phyloP scores from a whole-genome alignment of 495 filamentous ascomycete genomes.

The Clohesyomyces aquaticus region DNA sequence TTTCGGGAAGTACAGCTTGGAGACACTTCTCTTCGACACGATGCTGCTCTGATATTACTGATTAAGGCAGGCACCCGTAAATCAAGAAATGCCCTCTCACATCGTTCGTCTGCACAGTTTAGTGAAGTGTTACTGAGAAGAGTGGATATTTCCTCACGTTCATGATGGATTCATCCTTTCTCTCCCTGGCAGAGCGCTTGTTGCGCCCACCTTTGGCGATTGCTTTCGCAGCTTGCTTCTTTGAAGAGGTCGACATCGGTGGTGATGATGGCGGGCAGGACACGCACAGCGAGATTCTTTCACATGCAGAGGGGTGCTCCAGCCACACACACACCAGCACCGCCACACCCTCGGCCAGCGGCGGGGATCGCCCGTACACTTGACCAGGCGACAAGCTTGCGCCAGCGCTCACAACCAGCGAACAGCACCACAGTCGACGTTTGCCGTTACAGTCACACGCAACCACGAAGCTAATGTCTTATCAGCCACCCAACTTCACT shows the following conservation, averaged over 20 bases:
- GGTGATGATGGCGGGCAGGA: background rate
- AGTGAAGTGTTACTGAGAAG: too few relatives aligned
- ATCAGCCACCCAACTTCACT: too few relatives aligned
- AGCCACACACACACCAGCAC: background rate
- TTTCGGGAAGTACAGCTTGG: slow-evolving; percentile 73
- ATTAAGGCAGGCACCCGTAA: too few relatives aligned
- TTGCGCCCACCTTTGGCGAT: too few relatives aligned
- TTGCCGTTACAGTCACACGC: background rate
- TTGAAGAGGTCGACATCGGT: slow-evolving; percentile 19
- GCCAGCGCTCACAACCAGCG: background rate
- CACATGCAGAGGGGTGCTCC: background rate
- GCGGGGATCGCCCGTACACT: background rate
- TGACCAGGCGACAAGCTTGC: background rate
- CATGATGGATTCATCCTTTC: slow-evolving; percentile 71
- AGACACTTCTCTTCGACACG: slow-evolving; percentile 85
- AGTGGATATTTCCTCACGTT: slow-evolving; percentile 54
- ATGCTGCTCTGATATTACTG: slow-evolving; percentile 91
- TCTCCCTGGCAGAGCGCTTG: slow-evolving; percentile 26
- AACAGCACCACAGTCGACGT: too few relatives aligned
- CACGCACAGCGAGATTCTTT: too few relatives aligned
- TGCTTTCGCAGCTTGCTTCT: too few relatives aligned
- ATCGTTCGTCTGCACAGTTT: too few relatives aligned
- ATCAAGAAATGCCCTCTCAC: too few relatives aligned
- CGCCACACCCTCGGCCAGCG: background rate
- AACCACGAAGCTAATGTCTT: background rate